A percentile compares a stretch with the other conserved stretches of the same genome.
These are phyloP conservation scores for Aspergillus floridensis DNA, from an alignment of 2,329 filamentous ascomycete genomes.

Conservation along the genomic window DNA sequence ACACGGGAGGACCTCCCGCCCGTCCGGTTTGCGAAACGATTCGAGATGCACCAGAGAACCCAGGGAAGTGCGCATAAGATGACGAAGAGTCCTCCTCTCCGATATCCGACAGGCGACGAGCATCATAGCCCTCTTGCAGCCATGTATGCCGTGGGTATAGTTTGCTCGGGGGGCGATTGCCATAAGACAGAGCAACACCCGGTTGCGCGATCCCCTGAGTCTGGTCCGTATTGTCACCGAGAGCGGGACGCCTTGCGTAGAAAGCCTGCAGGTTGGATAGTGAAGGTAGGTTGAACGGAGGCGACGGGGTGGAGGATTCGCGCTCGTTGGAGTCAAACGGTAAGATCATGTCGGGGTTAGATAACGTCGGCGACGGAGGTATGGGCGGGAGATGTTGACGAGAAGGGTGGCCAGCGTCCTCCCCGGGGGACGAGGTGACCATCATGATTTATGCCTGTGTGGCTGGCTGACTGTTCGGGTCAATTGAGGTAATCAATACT, in stretches of 20 bases:
- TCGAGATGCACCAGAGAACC: conserved; percentile 14
- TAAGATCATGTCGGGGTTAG: conserved; percentile 92
- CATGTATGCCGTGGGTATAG: conserved; percentile 35
- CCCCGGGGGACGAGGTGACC: conserved; percentile 11
- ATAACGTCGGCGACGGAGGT: conserved; percentile 79
- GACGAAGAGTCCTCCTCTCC: conserved; percentile 43
- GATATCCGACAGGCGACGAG: conserved; percentile 46
- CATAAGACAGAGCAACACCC: conserved; percentile 10
- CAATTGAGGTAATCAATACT: neutral
- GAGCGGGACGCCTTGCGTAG: conserved; percentile 27
- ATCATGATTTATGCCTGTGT: conserved; percentile 8
- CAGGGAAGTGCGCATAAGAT: conserved; percentile 25
- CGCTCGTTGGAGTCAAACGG: conserved; percentile 64
- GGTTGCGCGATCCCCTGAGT: neutral
- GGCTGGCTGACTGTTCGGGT: conserved; percentile 4
- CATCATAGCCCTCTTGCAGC: conserved; percentile 37
- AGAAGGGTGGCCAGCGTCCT: conserved; percentile 15
- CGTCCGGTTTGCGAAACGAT: conserved; percentile 11
- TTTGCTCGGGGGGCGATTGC: conserved; percentile 26
- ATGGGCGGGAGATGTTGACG: conserved; percentile 20
- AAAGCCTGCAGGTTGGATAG: conserved; percentile 42
- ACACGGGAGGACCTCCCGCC: conserved; percentile 18
- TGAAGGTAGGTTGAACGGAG: conserved; percentile 50
- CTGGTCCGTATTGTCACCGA: conserved; percentile 7
- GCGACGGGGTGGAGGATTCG: conserved; percentile 50